These are phyloP conservation scores for Mycena rosella DNA, from an alignment of 768 basidiomycete species.

Conservation along the genomic window DNA sequence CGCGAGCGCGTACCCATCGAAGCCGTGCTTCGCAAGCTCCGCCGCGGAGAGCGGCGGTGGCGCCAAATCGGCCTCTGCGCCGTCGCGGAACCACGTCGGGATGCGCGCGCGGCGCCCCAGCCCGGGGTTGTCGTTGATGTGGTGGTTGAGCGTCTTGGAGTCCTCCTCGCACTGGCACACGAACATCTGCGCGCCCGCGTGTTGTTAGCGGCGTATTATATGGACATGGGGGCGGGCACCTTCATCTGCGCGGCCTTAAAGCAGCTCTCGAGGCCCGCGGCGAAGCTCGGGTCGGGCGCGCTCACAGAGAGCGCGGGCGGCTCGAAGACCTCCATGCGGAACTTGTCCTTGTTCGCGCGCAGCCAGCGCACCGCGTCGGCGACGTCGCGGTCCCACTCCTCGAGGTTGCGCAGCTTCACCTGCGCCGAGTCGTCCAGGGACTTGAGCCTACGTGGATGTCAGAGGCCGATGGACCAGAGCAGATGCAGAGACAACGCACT, in stretches of 20 bases:
- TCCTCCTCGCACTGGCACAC: conserved; percentile 90
- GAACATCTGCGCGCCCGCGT: conserved; percentile 78
- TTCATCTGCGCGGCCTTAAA: conserved; percentile 71
- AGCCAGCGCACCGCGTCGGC: conserved; percentile 81
- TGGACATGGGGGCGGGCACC: too few relatives aligned
- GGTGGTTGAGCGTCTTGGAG: conserved; percentile 74
- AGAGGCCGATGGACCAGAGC: too few relatives aligned
- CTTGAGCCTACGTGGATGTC: too few relatives aligned
- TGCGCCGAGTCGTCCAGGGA: conserved; percentile 67
- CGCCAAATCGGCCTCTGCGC: conserved; percentile 49
- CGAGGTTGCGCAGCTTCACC: conserved; percentile 69
- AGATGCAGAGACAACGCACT: too few relatives aligned
- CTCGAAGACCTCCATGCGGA: conserved; percentile 88
- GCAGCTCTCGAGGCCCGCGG: conserved; percentile 80
- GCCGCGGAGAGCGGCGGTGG: conserved; percentile 70
- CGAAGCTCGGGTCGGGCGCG: conserved; percentile 72
- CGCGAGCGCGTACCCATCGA: conserved; percentile 89
- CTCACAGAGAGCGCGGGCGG: conserved; percentile 83
- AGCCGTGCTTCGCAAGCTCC: conserved; percentile 72
- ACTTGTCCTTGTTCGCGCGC: conserved; percentile 69
- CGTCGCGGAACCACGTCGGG: conserved; percentile 75
- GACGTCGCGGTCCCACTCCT: conserved; percentile 67
- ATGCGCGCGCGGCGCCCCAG: conserved; percentile 66
- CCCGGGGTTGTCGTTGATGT: conserved; percentile 74
- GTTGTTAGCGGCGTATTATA: too few relatives aligned